Percentiles rank a stretch among this genome's conserved stretches.
Evolutionary conservation across 257 asterid species (phyloP).

Genomic region (Paulownia fortunei): DNA sequence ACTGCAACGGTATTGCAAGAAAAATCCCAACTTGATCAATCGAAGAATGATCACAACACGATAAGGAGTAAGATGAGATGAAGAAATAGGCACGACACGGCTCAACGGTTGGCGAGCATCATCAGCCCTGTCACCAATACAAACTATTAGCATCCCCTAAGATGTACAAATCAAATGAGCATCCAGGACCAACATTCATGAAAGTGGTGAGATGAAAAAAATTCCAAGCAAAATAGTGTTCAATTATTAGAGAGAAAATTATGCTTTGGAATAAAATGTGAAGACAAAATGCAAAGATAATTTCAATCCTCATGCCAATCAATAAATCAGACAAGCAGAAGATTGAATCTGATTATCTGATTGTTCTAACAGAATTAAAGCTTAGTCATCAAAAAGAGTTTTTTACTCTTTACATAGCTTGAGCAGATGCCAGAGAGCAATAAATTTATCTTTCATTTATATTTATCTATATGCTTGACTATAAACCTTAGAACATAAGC

Average conservation of each 20-base stretch:
- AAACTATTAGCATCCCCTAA: conserved; percentile 31
- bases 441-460: not conserved
- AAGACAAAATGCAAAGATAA: not conserved
- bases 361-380: conserved; percentile 1
- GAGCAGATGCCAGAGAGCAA: not conserved
- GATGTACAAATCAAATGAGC: not conserved
- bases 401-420: not conserved
- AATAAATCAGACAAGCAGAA: conserved; percentile 10
- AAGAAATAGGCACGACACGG: conserved; percentile 59
- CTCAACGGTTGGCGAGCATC: conserved; percentile 79
- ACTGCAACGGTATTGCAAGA: conserved; percentile 71
- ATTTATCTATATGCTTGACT: not conserved
- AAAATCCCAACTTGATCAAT: conserved; percentile 66
- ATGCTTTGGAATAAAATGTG: not conserved
- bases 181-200: not conserved
- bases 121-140: conserved; percentile 52
- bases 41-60: conserved; percentile 72
- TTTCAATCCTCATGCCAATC: conserved; percentile 8
- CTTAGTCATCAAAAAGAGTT: not conserved
- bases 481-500: conserved; percentile 23
- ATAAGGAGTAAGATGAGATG: conserved; percentile 68
- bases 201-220: not conserved
- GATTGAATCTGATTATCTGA: not conserved
- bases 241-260: not conserved
- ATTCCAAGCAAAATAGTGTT: not conserved